Base-by-base conservation (phyloP, 1,139 yeast species). In the Pichia sp. region DNA sequence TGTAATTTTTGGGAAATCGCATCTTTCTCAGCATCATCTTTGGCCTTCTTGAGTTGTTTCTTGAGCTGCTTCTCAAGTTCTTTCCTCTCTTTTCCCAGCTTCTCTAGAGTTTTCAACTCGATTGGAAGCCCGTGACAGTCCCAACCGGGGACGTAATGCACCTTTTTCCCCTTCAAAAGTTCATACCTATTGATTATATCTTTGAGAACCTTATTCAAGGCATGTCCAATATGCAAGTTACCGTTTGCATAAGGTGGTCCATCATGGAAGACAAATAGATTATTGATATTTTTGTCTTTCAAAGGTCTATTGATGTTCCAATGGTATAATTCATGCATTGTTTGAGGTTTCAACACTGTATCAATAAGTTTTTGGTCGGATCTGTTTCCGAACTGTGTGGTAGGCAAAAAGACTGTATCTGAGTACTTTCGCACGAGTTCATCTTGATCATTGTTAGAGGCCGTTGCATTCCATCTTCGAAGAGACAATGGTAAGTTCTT, bases 231-330 rank as follows among this genome's bases (percentile, higher is more conserved):
- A 56, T 91, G 99, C 19, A 91, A 64, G 44, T 81, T 86, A 5
- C 97, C 98, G 55, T 91, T 91, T 11, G 98, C 97, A 60, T 88
- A 91, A 0, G 99, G 99, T 0, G 99, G 99, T 0, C 99, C 99
- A 60, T 91, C 99, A 49, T 88, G 97, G 4, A 91, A 63, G 1
- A 82, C 69, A 48, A 85, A 86, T 13, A 65, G 47, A 20, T 63
- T 58, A 1, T 60, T 52, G 31, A 46, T 30, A 14, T 42, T 22
- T 9, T 47, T 38, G 29, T 58, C 43, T 16, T 49, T 26, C n/a
- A n/a, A n/a, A n/a, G n/a, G n/a, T 22, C 50, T 46, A 8, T 40
- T 39, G 5, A 38, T 34, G 45, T 70, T 74, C 73, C 74, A 67
- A 15, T 52, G 34, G 46, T 70, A 71, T 26, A 71, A 47, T 4